Evolutionary conservation across 768 basidiomycete species (phyloP).

Genomic region (Postia placenta): DNA sequence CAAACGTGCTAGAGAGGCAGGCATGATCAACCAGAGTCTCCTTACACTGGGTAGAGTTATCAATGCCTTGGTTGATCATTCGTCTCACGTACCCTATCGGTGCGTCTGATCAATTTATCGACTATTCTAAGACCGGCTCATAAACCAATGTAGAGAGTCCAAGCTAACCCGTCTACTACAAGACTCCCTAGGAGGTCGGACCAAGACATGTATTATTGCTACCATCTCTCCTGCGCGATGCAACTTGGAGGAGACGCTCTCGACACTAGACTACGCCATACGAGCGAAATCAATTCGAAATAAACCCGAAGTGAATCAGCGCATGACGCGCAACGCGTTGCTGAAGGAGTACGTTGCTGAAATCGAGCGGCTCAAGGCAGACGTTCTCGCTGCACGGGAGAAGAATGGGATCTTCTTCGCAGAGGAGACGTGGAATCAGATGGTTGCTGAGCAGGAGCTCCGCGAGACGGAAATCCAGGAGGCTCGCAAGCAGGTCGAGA

Average conservation of each 20-base stretch:
- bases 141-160: constrained; percentile 73
- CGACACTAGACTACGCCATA: constrained; percentile 94
- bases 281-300: constrained; percentile 94
- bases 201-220: constrained; percentile 97
- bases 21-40: constrained; percentile 97
- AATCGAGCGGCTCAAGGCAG: constrained; percentile 88
- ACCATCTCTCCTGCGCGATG: constrained; percentile 91
- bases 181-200: constrained; percentile 97
- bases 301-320: constrained; percentile 91
- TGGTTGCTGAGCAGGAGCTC: constrained; percentile 71
- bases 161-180: constrained; percentile 96
- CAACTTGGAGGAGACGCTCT: constrained; percentile 95
- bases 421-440: constrained; percentile 84
- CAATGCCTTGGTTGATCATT: constrained; percentile 89
- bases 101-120: too few relatives aligned
- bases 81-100: constrained; percentile 93
- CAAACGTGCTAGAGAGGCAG: constrained; percentile 91
- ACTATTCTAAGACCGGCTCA: neutral
- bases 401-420: constrained; percentile 96
- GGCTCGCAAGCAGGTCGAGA: constrained; percentile 74
- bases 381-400: constrained; percentile 85
- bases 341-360: constrained; percentile 92
- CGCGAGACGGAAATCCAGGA: constrained; percentile 75
- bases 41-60: constrained; percentile 97
- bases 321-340: constrained; percentile 87